Percentiles rank a stretch among this genome's conserved stretches.
These are phyloP conservation scores for Hanseniaspora uvarum DNA, from an alignment of 1,139 yeast genomes.

Conservation along the genomic window DNA sequence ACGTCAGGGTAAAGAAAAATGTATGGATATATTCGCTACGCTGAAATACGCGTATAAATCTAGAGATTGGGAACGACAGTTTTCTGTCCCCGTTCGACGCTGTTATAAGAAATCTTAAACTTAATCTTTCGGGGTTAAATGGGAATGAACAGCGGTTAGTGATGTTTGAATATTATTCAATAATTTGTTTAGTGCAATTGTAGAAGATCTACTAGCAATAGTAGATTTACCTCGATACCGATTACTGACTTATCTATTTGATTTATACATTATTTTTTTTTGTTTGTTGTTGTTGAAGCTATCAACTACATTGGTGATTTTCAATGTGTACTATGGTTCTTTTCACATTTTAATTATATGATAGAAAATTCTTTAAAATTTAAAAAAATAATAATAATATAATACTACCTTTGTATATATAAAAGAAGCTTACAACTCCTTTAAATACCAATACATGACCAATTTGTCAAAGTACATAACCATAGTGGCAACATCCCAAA, in stretches of 20 bases:
- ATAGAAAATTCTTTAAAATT: too few relatives aligned
- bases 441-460: conserved; percentile 5
- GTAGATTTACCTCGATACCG: conserved; percentile 18
- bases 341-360: too few relatives aligned
- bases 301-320: too few relatives aligned
- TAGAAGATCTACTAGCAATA: conserved; percentile 11
- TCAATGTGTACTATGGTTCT: too few relatives aligned
- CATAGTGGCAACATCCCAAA: conserved; percentile 15
- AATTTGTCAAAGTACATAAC: conserved; percentile 9
- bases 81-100: conserved; percentile 17
- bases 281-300: not conserved
- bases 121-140: conserved; percentile 15
- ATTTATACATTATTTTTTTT: not conserved
- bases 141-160: conserved; percentile 18
- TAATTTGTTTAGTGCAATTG: conserved; percentile 19
- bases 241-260: conserved; percentile 17
- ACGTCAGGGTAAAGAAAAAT: not conserved
- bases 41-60: conserved; percentile 12
- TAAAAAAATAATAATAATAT: too few relatives aligned
- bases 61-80: conserved; percentile 14
- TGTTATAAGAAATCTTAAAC: conserved; percentile 18
- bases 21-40: too few relatives aligned
- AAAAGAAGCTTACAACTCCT: not conserved
- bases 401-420: too few relatives aligned
- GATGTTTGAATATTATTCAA: conserved; percentile 12